Conservation (phyloP, 306 rosid species). For the Cicer yamashitae region DNA sequence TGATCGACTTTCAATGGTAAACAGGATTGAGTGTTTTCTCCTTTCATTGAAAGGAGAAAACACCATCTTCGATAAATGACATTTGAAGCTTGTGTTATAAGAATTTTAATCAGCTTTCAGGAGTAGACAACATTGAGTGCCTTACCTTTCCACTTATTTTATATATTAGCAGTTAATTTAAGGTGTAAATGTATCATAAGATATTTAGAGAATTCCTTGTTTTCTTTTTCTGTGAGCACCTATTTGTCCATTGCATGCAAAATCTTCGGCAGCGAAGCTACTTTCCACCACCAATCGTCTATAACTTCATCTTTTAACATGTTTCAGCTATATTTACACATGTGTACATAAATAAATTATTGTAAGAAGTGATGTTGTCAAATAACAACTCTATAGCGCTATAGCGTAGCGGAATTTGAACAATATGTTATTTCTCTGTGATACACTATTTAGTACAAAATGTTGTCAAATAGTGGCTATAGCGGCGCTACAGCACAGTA, state of each 20-base stretch:
- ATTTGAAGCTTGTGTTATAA: too few relatives aligned
- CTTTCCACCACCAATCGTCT: neutral
- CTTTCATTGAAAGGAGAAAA: too few relatives aligned
- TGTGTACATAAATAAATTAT: neutral
- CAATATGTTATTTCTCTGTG: too few relatives aligned
- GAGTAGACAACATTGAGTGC: neutral
- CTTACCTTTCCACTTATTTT: too few relatives aligned
- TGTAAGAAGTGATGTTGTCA: neutral
- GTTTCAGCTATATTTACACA: neutral
- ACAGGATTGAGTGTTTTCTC: slow-evolving; percentile 1
- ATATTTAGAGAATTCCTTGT: neutral
- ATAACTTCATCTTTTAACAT: slow-evolving; percentile 1
- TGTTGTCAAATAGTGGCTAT: neutral
- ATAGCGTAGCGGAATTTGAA: too few relatives aligned
- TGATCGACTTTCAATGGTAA: slow-evolving; percentile 20
- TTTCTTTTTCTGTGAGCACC: neutral
- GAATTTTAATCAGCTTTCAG: slow-evolving; percentile 15
- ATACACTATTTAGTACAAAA: neutral
- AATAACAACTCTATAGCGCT: too few relatives aligned
- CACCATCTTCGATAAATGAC: too few relatives aligned
- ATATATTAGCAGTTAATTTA: too few relatives aligned
- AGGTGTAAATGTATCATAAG: neutral
- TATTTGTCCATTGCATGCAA: slow-evolving; percentile 29
- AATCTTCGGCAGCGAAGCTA: neutral
- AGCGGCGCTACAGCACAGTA: neutral